These are phyloP conservation scores for Lathyrus tuberosus DNA, from an alignment of 306 rosid species.

Conservation along the genomic window DNA sequence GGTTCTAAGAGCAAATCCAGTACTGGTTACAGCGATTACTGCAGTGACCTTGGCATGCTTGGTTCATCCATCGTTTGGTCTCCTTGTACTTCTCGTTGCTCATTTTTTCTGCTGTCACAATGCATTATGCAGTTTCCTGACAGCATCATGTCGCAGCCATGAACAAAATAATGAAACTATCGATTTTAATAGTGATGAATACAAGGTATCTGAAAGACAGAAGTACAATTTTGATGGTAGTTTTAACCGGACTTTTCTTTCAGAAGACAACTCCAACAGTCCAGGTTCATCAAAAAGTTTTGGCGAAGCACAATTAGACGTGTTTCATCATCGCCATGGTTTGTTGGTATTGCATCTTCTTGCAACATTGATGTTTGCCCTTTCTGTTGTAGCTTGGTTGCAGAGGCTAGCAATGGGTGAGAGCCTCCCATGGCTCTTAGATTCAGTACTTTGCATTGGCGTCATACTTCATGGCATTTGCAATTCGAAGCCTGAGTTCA, in stretches of 20 bases:
- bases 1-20: conserved; percentile 65
- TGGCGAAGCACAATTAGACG: conserved; percentile 80
- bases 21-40: conserved; percentile 62
- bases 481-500: conserved; percentile 71
- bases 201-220: conserved; percentile 47
- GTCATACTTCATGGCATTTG: conserved; percentile 86
- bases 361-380: conserved; percentile 85
- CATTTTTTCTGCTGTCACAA: conserved; percentile 87
- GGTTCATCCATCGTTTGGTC: conserved; percentile 85
- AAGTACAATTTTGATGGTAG: conserved; percentile 57
- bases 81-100: conserved; percentile 62
- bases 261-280: conserved; percentile 61
- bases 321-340: conserved; percentile 90
- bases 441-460: conserved; percentile 75
- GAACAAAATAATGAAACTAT: conserved; percentile 53
- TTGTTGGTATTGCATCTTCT: conserved; percentile 76
- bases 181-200: conserved; percentile 48
- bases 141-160: conserved; percentile 75
- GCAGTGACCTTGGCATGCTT: conserved; percentile 75
- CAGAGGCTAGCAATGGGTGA: conserved; percentile 82
- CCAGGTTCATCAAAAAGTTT: conserved; percentile 73
- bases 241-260: conserved; percentile 52
- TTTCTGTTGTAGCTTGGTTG: conserved; percentile 87
- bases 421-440: conserved; percentile 83
- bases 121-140: conserved; percentile 87